Percentiles rank a stretch among this genome's conserved stretches.
These are phyloP conservation scores for Thielaviopsis musarum DNA, from an alignment of 2,329 filamentous ascomycete genomes.

Conservation along the genomic window DNA sequence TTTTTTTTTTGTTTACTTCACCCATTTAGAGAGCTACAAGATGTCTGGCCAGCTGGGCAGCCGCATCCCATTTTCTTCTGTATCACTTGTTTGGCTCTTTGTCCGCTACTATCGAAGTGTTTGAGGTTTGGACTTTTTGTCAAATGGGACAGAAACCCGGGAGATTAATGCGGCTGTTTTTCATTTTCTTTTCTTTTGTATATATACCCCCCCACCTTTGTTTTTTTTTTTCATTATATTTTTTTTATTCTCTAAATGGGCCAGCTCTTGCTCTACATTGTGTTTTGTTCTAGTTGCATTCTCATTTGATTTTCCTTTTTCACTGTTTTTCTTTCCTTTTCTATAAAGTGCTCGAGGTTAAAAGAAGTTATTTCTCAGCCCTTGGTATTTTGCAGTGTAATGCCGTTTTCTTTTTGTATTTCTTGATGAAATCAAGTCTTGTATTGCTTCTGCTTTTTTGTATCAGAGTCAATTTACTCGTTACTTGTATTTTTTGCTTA, in stretches of 20 bases:
- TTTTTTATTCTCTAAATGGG: background rate
- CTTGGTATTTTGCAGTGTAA: too few relatives aligned
- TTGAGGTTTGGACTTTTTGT: background rate
- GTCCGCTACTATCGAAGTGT: conserved; percentile 3
- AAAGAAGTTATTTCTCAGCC: background rate
- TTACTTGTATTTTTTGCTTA: too few relatives aligned
- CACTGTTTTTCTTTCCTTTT: background rate
- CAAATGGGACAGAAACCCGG: too few relatives aligned
- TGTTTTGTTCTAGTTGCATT: too few relatives aligned
- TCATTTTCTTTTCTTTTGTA: background rate
- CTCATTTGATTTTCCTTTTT: background rate
- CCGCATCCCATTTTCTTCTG: background rate
- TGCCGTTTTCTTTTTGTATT: background rate
- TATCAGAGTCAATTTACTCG: too few relatives aligned
- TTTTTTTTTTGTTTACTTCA: background rate
- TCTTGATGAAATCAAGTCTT: background rate
- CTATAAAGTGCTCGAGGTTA: too few relatives aligned
- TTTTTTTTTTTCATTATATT: background rate
- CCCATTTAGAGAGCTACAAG: background rate
- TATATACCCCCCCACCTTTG: background rate
- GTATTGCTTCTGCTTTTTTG: too few relatives aligned
- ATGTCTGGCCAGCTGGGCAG: background rate
- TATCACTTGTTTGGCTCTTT: background rate
- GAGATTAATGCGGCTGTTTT: background rate
- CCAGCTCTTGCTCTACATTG: too few relatives aligned